A percentile compares a stretch with the other conserved stretches of the same genome.
phyloP scores from a whole-genome alignment of 352 stramenopile species.

The Phytophthora boehmeriae region DNA sequence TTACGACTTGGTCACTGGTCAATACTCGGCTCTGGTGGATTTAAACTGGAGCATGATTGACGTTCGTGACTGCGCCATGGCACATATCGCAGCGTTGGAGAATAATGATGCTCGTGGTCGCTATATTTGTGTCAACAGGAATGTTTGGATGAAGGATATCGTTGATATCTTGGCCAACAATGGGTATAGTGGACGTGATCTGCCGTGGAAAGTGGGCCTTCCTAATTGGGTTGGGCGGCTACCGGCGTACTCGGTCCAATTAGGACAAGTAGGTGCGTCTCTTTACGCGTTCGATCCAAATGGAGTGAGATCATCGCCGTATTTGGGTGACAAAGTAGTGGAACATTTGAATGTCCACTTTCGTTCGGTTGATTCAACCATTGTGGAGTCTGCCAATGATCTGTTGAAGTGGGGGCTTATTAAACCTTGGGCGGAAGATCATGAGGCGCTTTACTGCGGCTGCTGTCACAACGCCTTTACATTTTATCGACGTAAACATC shows the following conservation, averaged over 20 bases:
- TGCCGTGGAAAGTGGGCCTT: constrained; percentile 83
- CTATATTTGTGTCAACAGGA: constrained; percentile 89
- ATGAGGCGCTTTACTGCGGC: constrained; percentile 71
- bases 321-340: constrained; percentile 81
- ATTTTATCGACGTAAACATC: constrained; percentile 83
- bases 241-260: constrained; percentile 84
- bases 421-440: constrained; percentile 89
- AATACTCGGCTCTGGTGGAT: constrained; percentile 88
- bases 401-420: constrained; percentile 87
- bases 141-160: constrained; percentile 89
- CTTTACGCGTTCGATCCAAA: constrained; percentile 72
- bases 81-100: constrained; percentile 82
- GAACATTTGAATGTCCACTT: constrained; percentile 85
- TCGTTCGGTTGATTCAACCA: constrained; percentile 54
- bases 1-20: constrained; percentile 85
- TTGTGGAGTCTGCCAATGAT: constrained; percentile 86
- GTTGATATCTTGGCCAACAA: constrained; percentile 86
- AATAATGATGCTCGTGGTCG: constrained; percentile 83
- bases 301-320: constrained; percentile 64
- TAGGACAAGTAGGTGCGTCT: constrained; percentile 83
- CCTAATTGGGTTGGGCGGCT: constrained; percentile 85
- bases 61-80: constrained; percentile 82
- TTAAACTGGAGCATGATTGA: constrained; percentile 90
- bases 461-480: constrained; percentile 84
- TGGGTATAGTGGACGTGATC: constrained; percentile 84